Evolutionary conservation across 2,329 filamentous ascomycete genomes (phyloP).

Genomic region (Talaromyces sp.): DNA sequence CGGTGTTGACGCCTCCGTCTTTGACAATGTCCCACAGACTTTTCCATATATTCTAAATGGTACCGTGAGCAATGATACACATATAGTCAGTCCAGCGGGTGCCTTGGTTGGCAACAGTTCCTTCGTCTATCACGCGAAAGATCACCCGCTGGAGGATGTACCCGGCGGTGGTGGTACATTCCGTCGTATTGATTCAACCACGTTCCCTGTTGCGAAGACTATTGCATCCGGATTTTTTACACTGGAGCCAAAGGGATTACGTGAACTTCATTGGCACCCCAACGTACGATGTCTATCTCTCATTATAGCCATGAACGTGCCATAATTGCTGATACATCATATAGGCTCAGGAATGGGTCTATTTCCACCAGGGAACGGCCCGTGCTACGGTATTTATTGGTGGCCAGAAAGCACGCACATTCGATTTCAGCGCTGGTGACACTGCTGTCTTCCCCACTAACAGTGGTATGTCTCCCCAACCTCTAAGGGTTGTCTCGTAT

Average conservation of each 20-base stretch:
- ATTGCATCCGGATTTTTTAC: slow-evolving; percentile 61
- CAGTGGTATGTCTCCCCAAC: slow-evolving; percentile 22
- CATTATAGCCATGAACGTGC: background rate
- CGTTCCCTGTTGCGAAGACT: slow-evolving; percentile 61
- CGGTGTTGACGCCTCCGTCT: slow-evolving; percentile 55
- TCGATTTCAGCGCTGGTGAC: slow-evolving; percentile 63
- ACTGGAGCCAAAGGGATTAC: slow-evolving; percentile 57
- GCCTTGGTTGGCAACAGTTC: slow-evolving; percentile 53
- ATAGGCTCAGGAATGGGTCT: slow-evolving; percentile 65
- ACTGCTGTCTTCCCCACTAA: slow-evolving; percentile 65
- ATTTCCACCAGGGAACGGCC: slow-evolving; percentile 60
- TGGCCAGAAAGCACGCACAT: slow-evolving; percentile 56
- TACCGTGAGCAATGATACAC: slow-evolving; percentile 42
- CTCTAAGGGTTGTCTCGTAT: background rate
- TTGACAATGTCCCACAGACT: slow-evolving; percentile 51
- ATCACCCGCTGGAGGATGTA: slow-evolving; percentile 52
- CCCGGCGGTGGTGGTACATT: slow-evolving; percentile 59
- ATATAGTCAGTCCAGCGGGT: slow-evolving; percentile 45
- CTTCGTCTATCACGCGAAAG: slow-evolving; percentile 56
- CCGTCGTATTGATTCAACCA: slow-evolving; percentile 60
- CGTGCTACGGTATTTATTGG: slow-evolving; percentile 63
- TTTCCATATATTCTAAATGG: slow-evolving; percentile 60
- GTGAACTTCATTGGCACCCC: slow-evolving; percentile 67
- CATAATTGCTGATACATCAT: background rate
- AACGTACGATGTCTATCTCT: slow-evolving; percentile 43